These are phyloP conservation scores for Pulveroboletus sp. DNA, from an alignment of 768 basidiomycete genomes.

Conservation along the genomic window DNA sequence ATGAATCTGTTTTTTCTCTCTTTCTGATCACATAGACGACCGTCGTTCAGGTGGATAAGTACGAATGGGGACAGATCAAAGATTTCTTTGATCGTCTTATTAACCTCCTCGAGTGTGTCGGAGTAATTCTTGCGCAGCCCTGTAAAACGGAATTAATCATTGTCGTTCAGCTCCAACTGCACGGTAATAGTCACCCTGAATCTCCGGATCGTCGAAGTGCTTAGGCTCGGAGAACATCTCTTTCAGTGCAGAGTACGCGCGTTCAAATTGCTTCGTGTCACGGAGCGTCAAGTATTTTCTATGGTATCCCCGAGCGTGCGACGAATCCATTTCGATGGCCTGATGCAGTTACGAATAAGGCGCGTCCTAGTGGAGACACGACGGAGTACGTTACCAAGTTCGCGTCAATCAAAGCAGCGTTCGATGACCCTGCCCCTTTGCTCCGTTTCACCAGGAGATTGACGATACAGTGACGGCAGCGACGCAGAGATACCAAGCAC, in stretches of 20 bases:
- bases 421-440: background rate
- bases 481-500: background rate
- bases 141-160: background rate
- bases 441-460: slow-evolving; percentile 11
- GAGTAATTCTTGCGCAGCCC: background rate
- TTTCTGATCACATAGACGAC: background rate
- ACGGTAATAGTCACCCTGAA: background rate
- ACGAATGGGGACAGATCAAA: slow-evolving; percentile 4
- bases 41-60: slow-evolving; percentile 8
- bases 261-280: background rate
- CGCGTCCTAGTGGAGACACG: background rate
- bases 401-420: slow-evolving; percentile 4
- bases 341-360: background rate
- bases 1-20: background rate
- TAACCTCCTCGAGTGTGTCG: background rate
- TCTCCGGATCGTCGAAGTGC: background rate
- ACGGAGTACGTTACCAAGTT: background rate
- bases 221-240: background rate
- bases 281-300: slow-evolving; percentile 2
- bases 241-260: background rate
- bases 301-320: background rate
- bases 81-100: background rate
- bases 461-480: background rate
- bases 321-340: slow-evolving; percentile 3
- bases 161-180: background rate